Conservation (phyloP, 495 filamentous ascomycete genomes). For the Trichocladium uniseriatum region DNA sequence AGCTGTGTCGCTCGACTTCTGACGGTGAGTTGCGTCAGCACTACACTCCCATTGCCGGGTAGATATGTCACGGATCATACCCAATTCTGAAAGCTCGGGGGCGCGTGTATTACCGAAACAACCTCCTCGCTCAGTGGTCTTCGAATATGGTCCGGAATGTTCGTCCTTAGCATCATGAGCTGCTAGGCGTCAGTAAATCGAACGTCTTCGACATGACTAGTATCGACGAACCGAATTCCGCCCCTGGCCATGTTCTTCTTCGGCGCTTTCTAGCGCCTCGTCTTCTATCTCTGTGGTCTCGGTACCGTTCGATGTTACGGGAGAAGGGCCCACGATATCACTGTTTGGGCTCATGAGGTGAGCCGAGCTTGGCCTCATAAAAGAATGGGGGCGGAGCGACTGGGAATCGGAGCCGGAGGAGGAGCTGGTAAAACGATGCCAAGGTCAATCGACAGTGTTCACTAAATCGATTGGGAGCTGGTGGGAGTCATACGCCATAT, state of each 20-base stretch:
- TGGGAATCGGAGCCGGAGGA: conserved; percentile 33
- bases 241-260: conserved; percentile 19
- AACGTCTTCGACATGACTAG: background rate
- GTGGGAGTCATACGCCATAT: conserved; percentile 35
- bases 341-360: conserved; percentile 38
- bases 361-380: conserved; percentile 30
- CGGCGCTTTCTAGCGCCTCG: conserved; percentile 43
- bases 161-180: conserved; percentile 54
- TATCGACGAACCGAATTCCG: conserved; percentile 29
- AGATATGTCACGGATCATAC: conserved; percentile 34
- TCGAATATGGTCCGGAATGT: conserved; percentile 44
- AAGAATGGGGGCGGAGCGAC: conserved; percentile 34
- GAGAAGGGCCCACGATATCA: conserved; percentile 62
- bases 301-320: conserved; percentile 67
- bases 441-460: conserved; percentile 9
- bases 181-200: conserved; percentile 22
- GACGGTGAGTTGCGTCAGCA: conserved; percentile 11
- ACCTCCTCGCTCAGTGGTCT: conserved; percentile 59
- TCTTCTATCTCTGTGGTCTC: conserved; percentile 66
- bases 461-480: background rate
- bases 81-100: conserved; percentile 67
- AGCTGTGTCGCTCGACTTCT: conserved; percentile 29
- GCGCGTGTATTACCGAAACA: conserved; percentile 81
- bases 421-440: conserved; percentile 20
- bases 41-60: background rate